Evolutionary conservation across 83 land plant species (phyloP).

Genomic region (Picea abies): DNA sequence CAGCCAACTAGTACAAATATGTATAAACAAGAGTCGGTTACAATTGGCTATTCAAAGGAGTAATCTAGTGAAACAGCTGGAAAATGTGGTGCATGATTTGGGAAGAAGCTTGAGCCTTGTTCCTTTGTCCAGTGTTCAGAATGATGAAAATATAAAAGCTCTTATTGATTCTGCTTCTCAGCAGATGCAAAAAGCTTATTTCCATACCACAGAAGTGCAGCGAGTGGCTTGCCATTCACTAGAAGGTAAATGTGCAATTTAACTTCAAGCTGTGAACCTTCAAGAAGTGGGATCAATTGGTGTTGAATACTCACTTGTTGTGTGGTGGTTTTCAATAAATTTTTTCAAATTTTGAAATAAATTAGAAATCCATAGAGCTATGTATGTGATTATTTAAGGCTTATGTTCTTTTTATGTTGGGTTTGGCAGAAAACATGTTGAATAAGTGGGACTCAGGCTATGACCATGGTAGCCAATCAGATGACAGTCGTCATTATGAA

Average conservation of each 20-base stretch:
- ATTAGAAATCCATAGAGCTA: slow-evolving; percentile 21
- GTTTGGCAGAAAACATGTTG: slow-evolving; percentile 13
- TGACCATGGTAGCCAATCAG: slow-evolving; percentile 48
- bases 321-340: background rate
- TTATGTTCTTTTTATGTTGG: slow-evolving; percentile 1
- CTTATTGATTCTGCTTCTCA: slow-evolving; percentile 34
- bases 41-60: slow-evolving; percentile 37
- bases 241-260: slow-evolving; percentile 15
- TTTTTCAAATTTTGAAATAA: background rate
- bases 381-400: background rate
- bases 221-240: slow-evolving; percentile 19
- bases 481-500: slow-evolving; percentile 39
- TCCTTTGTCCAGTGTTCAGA: slow-evolving; percentile 37
- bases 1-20: slow-evolving; percentile 27
- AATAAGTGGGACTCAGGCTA: slow-evolving; percentile 12
- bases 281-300: background rate
- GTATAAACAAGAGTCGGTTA: slow-evolving; percentile 40
- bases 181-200: slow-evolving; percentile 41
- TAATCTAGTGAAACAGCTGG: slow-evolving; percentile 31
- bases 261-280: background rate
- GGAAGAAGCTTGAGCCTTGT: slow-evolving; percentile 42
- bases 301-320: background rate
- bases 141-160: slow-evolving; percentile 32
- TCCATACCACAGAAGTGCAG: slow-evolving; percentile 27
- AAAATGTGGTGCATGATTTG: slow-evolving; percentile 33